Evolutionary conservation across 768 basidiomycete species (phyloP).

Genomic region (Lactarius hatsudake): DNA sequence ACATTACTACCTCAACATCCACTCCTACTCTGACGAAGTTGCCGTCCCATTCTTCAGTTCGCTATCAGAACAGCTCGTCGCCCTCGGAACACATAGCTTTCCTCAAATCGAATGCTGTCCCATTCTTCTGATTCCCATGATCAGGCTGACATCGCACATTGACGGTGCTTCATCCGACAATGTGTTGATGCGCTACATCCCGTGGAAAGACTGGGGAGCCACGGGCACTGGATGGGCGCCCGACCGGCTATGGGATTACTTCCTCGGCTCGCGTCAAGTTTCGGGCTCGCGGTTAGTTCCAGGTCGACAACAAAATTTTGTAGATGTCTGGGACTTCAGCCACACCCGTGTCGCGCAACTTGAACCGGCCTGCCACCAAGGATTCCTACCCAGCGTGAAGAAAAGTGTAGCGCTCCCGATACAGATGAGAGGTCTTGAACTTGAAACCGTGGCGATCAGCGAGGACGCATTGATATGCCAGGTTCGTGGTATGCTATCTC

Average conservation of each 20-base stretch:
- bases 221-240: neutral
- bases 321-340: slow-evolving; percentile 11
- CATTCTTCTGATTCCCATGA: slow-evolving; percentile 7
- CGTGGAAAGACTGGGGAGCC: slow-evolving; percentile 15
- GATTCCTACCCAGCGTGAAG: neutral
- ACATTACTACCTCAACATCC: neutral
- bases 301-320: neutral
- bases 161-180: neutral
- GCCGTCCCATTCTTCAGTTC: slow-evolving; percentile 14
- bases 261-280: neutral
- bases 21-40: slow-evolving; percentile 7
- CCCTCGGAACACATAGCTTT: neutral
- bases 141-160: neutral
- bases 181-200: neutral
- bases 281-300: slow-evolving; percentile 1
- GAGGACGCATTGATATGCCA: slow-evolving; percentile 16
- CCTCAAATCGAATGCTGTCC: too few relatives aligned
- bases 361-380: neutral
- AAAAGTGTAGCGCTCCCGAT: neutral
- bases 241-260: neutral
- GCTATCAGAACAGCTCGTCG: neutral
- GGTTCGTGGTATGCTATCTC: neutral
- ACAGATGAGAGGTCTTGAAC: neutral
- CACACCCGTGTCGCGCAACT: neutral
- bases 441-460: neutral